These are phyloP conservation scores for Rubia yunnanensis DNA, from an alignment of 257 asterid species.

Conservation along the genomic window DNA sequence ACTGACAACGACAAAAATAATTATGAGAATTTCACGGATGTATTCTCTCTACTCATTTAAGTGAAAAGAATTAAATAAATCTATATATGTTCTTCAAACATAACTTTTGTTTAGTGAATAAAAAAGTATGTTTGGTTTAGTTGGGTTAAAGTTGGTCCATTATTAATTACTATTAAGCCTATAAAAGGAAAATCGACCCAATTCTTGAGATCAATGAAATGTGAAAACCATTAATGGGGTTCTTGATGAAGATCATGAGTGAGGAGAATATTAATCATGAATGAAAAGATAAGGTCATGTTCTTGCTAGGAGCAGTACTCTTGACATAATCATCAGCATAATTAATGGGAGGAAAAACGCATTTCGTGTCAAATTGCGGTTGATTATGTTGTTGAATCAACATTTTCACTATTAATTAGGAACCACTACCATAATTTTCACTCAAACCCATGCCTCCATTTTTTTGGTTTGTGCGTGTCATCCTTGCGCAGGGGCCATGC, in stretches of 20 bases:
- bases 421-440: background rate
- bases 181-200: too few relatives aligned
- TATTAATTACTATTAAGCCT: too few relatives aligned
- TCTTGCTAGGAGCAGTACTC: background rate
- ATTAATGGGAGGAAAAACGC: background rate
- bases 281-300: constrained; percentile 6
- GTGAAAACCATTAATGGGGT: background rate
- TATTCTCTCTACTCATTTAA: too few relatives aligned
- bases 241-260: constrained; percentile 2
- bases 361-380: constrained; percentile 7
- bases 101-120: too few relatives aligned
- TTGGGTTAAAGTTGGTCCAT: too few relatives aligned
- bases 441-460: background rate
- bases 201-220: background rate
- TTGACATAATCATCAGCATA: constrained; percentile 7
- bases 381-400: constrained; percentile 9
- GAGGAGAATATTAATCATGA: constrained; percentile 6
- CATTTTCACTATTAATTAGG: background rate
- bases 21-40: too few relatives aligned
- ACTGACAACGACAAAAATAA: background rate
- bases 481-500: constrained; percentile 34
- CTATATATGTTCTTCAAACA: too few relatives aligned
- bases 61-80: too few relatives aligned
- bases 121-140: too few relatives aligned
- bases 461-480: too few relatives aligned